Conservation (phyloP, 1,284 basidiomycete genomes). For the Pseudozyma tsukubaensis region DNA sequence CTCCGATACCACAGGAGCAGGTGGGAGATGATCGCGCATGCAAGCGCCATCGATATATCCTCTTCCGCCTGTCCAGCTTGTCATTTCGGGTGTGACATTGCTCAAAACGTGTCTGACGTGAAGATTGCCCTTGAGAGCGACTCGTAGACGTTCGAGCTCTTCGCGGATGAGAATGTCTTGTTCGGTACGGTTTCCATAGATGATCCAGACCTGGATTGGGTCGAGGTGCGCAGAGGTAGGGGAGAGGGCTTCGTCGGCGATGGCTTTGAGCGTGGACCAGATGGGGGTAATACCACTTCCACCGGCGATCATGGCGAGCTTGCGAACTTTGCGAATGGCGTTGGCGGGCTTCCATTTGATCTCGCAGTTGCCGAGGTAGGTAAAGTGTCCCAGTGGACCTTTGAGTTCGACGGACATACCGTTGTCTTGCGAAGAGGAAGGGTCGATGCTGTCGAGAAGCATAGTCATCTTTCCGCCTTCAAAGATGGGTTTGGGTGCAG, state of each 20-base stretch:
- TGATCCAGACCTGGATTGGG: slow-evolving; percentile 72
- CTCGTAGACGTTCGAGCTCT: slow-evolving; percentile 72
- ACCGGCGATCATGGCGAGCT: slow-evolving; percentile 75
- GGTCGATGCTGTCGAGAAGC: slow-evolving; percentile 72
- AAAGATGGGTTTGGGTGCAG: not conserved
- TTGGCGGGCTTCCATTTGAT: slow-evolving; percentile 71
- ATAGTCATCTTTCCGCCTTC: slow-evolving; percentile 75
- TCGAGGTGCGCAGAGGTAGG: not conserved
- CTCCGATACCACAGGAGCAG: slow-evolving; percentile 35
- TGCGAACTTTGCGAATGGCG: slow-evolving; percentile 67
- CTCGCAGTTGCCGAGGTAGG: slow-evolving; percentile 72
- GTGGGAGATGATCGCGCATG: slow-evolving; percentile 70
- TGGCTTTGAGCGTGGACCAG: slow-evolving; percentile 68
- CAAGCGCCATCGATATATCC: slow-evolving; percentile 72
- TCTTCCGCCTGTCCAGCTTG: slow-evolving; percentile 71
- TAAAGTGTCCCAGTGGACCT: slow-evolving; percentile 76
- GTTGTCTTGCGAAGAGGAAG: slow-evolving; percentile 66
- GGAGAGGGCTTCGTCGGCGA: slow-evolving; percentile 71
- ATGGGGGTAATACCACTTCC: slow-evolving; percentile 77
- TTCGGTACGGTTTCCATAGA: slow-evolving; percentile 74
- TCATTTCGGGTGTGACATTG: slow-evolving; percentile 52
- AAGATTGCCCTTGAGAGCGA: slow-evolving; percentile 69
- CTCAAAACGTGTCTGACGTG: slow-evolving; percentile 73
- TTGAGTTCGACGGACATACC: slow-evolving; percentile 71
- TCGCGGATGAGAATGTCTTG: slow-evolving; percentile 73